Percentiles rank a stretch among this genome's conserved stretches.
Conservation (phyloP, 495 filamentous ascomycete genomes). For the Penicillium steckii region DNA sequence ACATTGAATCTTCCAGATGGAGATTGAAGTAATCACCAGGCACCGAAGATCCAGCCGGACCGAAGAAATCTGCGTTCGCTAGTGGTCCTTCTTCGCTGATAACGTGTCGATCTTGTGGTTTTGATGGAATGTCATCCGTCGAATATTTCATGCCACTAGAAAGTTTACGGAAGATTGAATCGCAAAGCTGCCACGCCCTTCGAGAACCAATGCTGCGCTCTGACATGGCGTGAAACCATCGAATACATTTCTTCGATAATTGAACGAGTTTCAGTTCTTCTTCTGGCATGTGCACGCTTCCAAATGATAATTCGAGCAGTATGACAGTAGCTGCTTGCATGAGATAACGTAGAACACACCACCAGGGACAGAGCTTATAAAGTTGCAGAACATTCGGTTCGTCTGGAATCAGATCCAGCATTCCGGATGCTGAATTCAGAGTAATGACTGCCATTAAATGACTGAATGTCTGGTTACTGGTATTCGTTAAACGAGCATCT, state of each 20-base stretch:
- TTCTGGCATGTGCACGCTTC: conserved; percentile 50
- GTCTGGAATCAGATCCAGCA: conserved; percentile 53
- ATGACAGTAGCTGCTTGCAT: conserved; percentile 62
- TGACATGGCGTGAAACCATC: conserved; percentile 57
- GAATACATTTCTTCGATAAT: conserved; percentile 52
- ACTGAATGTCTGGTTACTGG: conserved; percentile 48
- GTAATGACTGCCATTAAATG: conserved; percentile 52
- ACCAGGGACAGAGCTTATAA: conserved; percentile 60
- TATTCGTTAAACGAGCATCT: conserved; percentile 39
- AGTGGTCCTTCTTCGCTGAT: not conserved
- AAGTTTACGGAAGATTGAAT: conserved; percentile 20
- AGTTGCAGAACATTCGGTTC: conserved; percentile 42
- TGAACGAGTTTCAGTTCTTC: conserved; percentile 45
- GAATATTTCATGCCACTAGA: conserved; percentile 36
- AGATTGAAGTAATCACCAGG: conserved; percentile 12
- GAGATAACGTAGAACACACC: conserved; percentile 61
- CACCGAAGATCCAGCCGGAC: not conserved
- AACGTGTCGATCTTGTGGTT: conserved; percentile 12
- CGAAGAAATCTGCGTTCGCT: not conserved
- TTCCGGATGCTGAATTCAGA: conserved; percentile 52
- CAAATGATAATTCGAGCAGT: conserved; percentile 60
- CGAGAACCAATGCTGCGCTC: conserved; percentile 48
- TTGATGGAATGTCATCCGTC: conserved; percentile 32
- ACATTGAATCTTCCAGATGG: conserved; percentile 11
- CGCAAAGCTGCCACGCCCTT: conserved; percentile 51